Conservation (phyloP, 208 protist species). For the Leishmania major region DNA sequence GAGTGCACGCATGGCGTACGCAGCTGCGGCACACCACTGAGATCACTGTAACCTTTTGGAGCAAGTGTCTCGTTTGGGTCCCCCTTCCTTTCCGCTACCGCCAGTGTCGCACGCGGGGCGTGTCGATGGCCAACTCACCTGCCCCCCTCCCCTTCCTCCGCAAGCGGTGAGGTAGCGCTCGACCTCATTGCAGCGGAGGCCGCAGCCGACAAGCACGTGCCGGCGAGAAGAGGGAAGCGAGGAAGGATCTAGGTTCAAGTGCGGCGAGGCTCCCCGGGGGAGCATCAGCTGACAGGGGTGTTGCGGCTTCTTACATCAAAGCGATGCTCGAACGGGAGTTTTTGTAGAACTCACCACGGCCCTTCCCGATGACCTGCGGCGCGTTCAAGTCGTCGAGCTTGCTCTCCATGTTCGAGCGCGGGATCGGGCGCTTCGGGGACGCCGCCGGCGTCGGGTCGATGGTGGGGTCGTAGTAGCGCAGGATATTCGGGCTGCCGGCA, state of each 20-base stretch:
- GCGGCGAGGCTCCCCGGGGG: neutral
- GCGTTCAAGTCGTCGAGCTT: slow-evolving; percentile 10
- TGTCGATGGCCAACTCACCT: neutral
- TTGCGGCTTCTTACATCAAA: slow-evolving; percentile 6
- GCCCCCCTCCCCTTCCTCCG: neutral
- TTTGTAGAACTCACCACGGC: slow-evolving; percentile 18
- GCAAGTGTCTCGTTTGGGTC: neutral
- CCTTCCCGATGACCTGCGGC: slow-evolving; percentile 19
- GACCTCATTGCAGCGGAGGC: neutral
- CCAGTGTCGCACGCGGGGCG: neutral
- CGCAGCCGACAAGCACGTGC: neutral
- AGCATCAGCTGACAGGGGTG: neutral
- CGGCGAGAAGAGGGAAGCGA: neutral
- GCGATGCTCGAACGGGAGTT: slow-evolving; percentile 13
- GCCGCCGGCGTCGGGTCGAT: slow-evolving; percentile 39
- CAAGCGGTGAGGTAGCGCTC: neutral
- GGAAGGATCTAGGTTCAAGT: neutral
- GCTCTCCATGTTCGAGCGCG: slow-evolving; percentile 51
- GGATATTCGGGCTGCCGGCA: slow-evolving; percentile 30
- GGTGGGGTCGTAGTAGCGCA: slow-evolving; percentile 70
- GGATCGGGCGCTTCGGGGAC: slow-evolving; percentile 17
- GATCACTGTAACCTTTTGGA: neutral
- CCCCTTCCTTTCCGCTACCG: neutral
- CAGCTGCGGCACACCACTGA: neutral
- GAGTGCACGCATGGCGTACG: neutral